phyloP scores from a whole-genome alignment of 2,329 filamentous ascomycete species.

The Cladophialophora exuberans region DNA sequence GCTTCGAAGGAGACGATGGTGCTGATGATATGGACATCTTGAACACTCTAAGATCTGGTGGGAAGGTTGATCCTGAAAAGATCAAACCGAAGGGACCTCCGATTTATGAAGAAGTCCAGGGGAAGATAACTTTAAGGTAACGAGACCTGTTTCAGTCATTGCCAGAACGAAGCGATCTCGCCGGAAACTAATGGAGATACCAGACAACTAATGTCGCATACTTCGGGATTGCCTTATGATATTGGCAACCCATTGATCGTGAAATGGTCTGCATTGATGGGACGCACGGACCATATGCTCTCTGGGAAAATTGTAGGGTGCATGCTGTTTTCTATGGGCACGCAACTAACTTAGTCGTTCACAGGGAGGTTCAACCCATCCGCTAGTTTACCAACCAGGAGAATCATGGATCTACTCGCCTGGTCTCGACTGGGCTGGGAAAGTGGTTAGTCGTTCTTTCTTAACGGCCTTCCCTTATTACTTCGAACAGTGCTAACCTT shows the following conservation, averaged over 20 bases:
- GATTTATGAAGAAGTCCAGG: constrained; percentile 19
- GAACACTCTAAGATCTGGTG: not conserved
- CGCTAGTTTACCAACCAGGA: constrained; percentile 60
- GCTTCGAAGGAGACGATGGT: constrained; percentile 12
- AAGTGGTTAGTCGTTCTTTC: constrained; percentile 42
- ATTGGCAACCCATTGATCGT: constrained; percentile 11
- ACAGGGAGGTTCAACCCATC: constrained; percentile 36
- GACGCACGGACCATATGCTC: constrained; percentile 16
- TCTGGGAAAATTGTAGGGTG: constrained; percentile 36
- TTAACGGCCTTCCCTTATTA: not conserved
- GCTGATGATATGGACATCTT: not conserved
- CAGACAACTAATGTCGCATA: constrained; percentile 21
- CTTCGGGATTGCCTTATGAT: constrained; percentile 17
- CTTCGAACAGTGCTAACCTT: not conserved
- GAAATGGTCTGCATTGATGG: constrained; percentile 15
- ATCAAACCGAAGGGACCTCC: constrained; percentile 11
- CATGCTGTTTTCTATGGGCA: not conserved
- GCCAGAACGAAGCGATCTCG: not conserved
- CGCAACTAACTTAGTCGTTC: not conserved
- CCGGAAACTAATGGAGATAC: constrained; percentile 30
- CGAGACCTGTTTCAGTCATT: not conserved
- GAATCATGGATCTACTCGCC: constrained; percentile 55
- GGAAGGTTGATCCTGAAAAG: not conserved
- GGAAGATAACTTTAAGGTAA: constrained; percentile 19
- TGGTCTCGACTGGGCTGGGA: constrained; percentile 58